Evolutionary conservation across 1,139 yeast species (phyloP), one percentile per base, ranked within the genome.

Genomic region (Candida frijolesensis): DNA sequence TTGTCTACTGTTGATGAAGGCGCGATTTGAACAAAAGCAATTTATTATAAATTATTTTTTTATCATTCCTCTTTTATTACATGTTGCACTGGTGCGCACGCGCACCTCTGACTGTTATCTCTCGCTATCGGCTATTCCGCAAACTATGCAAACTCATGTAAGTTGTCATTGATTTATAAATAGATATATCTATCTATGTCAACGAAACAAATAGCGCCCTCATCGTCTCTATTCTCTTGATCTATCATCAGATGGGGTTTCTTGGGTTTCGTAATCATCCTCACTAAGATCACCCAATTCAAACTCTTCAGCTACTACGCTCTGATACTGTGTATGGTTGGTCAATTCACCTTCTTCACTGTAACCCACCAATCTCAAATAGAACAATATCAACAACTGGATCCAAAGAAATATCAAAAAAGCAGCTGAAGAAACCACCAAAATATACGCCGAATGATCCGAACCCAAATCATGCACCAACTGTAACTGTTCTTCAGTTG

Each of bases 401-500:
- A 86, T 71, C 87, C 92, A 85, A 43, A 90, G 71, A 61, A 79
- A 84, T 1, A 89, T 75, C 59, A 89, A 59, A 60, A 89, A 87
- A 0, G 96, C 94, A 1, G 89, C 89, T 4, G 92, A 82, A 15
- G 84, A 69, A 4, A 87, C 76, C n/a, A 86, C 81, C 65, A 92
- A 73, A 38, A 89, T 80, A 64, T 92, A 92, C 0, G 96, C 83
- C 45, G 94, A 84, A 60, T 89, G 95, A 67, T 89, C 96, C 9
- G 96, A 84, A 4, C 91, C 90, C 58, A 88, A 75, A 56, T 83
- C 85, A 51, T 84, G 72, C 1, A 91, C 89, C 54, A 89, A 72
- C 14, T 72, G 70, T 61, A 92, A 73, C 62, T 92, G 97, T 64
- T 92, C 96, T 63, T 92, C 97, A 53, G 80, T 91, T 25, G 98